A percentile compares a stretch with the other conserved stretches of the same genome.
Evolutionary conservation across 2,329 filamentous ascomycete species (phyloP).

Genomic region (Fusarium verticillioides): DNA sequence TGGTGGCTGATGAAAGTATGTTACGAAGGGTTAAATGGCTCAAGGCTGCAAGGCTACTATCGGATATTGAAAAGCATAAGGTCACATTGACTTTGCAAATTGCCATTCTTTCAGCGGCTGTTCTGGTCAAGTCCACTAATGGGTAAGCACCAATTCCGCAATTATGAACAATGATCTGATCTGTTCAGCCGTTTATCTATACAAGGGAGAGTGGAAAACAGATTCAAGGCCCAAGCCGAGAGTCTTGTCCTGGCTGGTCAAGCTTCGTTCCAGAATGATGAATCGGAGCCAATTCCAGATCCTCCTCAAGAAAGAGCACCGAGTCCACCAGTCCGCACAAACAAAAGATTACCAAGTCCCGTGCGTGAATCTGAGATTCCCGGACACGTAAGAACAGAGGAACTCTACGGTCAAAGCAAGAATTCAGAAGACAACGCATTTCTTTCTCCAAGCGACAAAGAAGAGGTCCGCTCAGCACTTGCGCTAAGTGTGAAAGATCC

Average conservation of each 20-base stretch:
- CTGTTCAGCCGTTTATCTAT: neutral
- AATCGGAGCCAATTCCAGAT: neutral
- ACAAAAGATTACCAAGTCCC: constrained; percentile 19
- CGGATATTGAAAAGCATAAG: constrained; percentile 32
- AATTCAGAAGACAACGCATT: neutral
- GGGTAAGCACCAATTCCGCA: neutral
- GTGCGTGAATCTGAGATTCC: constrained; percentile 13
- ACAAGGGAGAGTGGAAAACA: neutral
- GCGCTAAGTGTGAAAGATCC: neutral
- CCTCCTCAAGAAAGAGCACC: constrained; percentile 15
- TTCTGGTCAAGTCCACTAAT: constrained; percentile 12
- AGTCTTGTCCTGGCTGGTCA: constrained; percentile 28
- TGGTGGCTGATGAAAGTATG: neutral
- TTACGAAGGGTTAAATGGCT: constrained; percentile 5
- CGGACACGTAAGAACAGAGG: constrained; percentile 8
- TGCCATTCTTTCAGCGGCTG: constrained; percentile 14
- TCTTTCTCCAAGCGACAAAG: neutral
- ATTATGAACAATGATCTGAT: neutral
- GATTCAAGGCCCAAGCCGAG: constrained; percentile 27
- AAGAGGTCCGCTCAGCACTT: neutral
- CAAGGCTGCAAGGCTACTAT: constrained; percentile 8
- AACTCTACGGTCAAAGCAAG: neutral
- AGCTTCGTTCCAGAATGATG: constrained; percentile 19
- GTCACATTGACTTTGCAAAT: constrained; percentile 21
- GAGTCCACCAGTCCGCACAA: constrained; percentile 18